phyloP scores from a whole-genome alignment of 805 yeast genomes.

The Candida golubevii region DNA sequence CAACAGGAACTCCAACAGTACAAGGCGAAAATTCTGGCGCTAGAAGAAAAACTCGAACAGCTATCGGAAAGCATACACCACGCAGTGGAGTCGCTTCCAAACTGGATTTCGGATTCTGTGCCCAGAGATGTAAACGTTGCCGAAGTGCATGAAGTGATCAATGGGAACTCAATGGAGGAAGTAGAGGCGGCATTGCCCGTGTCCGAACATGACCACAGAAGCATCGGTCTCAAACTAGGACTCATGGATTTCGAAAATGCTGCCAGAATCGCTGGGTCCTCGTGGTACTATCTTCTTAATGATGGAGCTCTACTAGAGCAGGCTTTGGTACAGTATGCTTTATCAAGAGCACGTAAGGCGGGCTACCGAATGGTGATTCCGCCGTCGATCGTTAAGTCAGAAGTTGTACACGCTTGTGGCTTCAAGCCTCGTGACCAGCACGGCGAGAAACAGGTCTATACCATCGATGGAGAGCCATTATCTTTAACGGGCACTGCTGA shows the following conservation, averaged over 20 bases:
- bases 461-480: conserved; percentile 47
- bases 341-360: conserved; percentile 55
- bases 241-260: conserved; percentile 71
- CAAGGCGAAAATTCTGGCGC: conserved; percentile 23
- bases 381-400: conserved; percentile 79
- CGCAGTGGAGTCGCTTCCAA: conserved; percentile 57
- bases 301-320: conserved; percentile 88
- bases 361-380: conserved; percentile 76
- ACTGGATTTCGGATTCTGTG: conserved; percentile 49
- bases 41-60: conserved; percentile 22
- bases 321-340: conserved; percentile 78
- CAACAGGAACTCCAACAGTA: conserved; percentile 19
- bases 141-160: conserved; percentile 48
- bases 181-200: conserved; percentile 15
- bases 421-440: conserved; percentile 89
- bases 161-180: conserved; percentile 36
- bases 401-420: conserved; percentile 84
- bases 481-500: conserved; percentile 94
- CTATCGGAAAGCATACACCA: conserved; percentile 35
- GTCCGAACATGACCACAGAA: conserved; percentile 53
- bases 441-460: conserved; percentile 81
- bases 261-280: conserved; percentile 70
- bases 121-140: conserved; percentile 36
- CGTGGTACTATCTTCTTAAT: conserved; percentile 81
- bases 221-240: conserved; percentile 62